Base-by-base conservation (phyloP, 192 early-diverging fungal genomes). In the Backusella australiensis region DNA sequence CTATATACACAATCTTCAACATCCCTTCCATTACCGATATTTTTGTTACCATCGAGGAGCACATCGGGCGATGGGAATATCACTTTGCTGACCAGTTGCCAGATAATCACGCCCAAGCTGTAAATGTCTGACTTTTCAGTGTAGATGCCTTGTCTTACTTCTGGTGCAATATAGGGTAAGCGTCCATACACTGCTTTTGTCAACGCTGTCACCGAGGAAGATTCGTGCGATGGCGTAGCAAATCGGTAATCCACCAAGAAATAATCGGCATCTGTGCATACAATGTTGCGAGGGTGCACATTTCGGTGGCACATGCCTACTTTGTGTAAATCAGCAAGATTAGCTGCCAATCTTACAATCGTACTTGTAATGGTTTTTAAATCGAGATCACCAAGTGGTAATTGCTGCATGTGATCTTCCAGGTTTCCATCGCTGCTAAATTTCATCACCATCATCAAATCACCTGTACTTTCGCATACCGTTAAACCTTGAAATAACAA, bases 81-180 rank as follows among this genome's bases (percentile, higher is more conserved):
- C 4, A 80, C 79, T 53, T 75, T 75, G 41, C 78, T 81, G 38
- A 85, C 80, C 0, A 88, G 52, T 35, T 88, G 84, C 84, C 84
- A 88, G 6, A 86, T 79, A 44, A 88, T 84, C 29, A 88, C 81
- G 15, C 87, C 87, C 26, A 88, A 70, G 71, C 83, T 83, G 66
- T 88, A 86, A 7, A 88, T 83, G 76, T 88, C 87, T 17, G 84
- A 84, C 26, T 82, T 86, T 15, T 80, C 63, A 15, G 69, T 76
- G 65, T 75, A 73, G 0, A 46, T 41, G 0, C 77, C 77, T 41
- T 42, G 39, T 14, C 76, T 59, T 23, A 78, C 53, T 73, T 84
- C 83, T 8, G 83, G 83, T 4, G 83, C 72, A n/a, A 84, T 56
- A 69, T 84, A 84, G n/a, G 83, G 83, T 12, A 84, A 38, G 14